Evolutionary conservation across 2,329 filamentous ascomycete genomes (phyloP).

Genomic region (Magnaporthiopsis poae): DNA sequence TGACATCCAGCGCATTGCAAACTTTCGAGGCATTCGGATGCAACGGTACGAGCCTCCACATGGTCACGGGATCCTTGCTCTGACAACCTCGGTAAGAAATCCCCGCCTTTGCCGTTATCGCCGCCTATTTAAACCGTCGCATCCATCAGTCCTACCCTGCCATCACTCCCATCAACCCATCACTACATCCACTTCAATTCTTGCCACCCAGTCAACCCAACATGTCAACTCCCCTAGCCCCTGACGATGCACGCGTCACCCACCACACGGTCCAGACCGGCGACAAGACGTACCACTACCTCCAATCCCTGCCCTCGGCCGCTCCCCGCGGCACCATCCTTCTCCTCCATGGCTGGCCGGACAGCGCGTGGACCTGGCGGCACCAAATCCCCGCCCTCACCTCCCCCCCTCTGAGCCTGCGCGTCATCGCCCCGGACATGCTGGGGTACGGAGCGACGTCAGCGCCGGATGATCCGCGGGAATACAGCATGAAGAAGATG

Average conservation of each 20-base stretch:
- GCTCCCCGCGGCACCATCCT: slow-evolving; percentile 13
- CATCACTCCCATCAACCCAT: no score
- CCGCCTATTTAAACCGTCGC: no score
- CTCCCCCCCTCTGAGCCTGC: slow-evolving; percentile 46
- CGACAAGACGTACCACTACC: not conserved
- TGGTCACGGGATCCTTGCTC: no score
- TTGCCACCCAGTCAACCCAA: not conserved
- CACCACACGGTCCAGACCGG: not conserved
- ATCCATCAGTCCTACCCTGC: no score
- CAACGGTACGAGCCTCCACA: no score
- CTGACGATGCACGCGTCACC: slow-evolving; percentile 1
- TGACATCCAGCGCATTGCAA: no score
- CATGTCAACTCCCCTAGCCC: not conserved
- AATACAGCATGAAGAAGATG: slow-evolving; percentile 27
- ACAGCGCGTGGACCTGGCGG: slow-evolving; percentile 49
- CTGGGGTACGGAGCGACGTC: slow-evolving; percentile 29
- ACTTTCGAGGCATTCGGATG: no score
- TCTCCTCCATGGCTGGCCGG: slow-evolving; percentile 40
- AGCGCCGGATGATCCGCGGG: slow-evolving; percentile 26
- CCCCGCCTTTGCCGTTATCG: no score
- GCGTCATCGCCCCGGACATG: slow-evolving; percentile 26
- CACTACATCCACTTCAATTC: not conserved
- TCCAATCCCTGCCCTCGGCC: not conserved
- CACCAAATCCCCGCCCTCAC: slow-evolving; percentile 72
- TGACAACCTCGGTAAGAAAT: no score